Conservation (phyloP, 176 grass and related monocot genomes). For the Avena atlantica region DNA sequence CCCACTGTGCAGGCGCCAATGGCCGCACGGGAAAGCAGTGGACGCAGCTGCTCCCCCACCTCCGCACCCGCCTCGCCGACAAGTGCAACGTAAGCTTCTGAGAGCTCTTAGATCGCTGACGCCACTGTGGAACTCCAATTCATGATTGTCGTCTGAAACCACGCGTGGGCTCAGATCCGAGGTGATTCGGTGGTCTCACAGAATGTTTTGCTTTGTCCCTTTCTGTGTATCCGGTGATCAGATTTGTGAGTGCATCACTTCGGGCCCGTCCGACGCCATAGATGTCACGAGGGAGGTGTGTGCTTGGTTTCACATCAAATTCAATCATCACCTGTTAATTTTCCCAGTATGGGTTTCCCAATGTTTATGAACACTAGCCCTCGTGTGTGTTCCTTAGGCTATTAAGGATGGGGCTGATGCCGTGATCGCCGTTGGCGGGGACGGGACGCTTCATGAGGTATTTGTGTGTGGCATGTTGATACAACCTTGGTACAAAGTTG, state of each 20-base stretch:
- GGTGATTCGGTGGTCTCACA: conserved; percentile 10
- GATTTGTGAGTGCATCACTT: conserved; percentile 88
- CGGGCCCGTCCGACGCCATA: conserved; percentile 74
- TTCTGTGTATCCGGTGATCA: conserved; percentile 36
- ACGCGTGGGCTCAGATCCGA: conserved; percentile 39
- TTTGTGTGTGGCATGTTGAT: neutral
- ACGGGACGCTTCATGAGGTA: conserved; percentile 99
- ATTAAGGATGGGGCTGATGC: conserved; percentile 90
- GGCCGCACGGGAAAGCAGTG: conserved; percentile 91
- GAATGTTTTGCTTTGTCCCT: conserved; percentile 40
- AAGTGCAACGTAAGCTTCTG: conserved; percentile 74
- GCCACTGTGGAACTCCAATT: neutral
- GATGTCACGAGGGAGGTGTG: conserved; percentile 92
- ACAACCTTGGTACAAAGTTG: neutral
- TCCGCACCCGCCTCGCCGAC: conserved; percentile 75
- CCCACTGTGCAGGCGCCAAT: conserved; percentile 69
- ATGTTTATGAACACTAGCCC: neutral
- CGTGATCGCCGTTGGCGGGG: conserved; percentile 87
- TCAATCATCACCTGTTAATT: conserved; percentile 18
- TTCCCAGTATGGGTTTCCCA: neutral
- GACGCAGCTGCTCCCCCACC: conserved; percentile 86
- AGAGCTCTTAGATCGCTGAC: neutral
- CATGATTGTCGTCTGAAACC: neutral
- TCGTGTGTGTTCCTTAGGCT: conserved; percentile 55
- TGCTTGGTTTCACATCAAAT: conserved; percentile 3